These are phyloP conservation scores for Penicillium pancosmium DNA, from an alignment of 495 filamentous ascomycete species.

Conservation along the genomic window DNA sequence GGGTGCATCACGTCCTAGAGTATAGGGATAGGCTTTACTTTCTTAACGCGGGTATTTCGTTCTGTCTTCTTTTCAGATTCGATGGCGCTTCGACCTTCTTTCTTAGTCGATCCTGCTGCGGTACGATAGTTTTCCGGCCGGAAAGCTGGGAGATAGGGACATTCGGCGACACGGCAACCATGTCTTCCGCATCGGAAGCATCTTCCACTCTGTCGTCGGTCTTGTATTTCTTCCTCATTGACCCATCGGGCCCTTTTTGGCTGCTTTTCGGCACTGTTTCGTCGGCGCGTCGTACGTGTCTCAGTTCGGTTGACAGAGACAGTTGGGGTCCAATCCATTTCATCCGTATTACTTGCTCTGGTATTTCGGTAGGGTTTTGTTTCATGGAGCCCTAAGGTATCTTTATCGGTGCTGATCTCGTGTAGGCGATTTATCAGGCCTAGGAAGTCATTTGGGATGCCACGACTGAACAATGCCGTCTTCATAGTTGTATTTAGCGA, in stretches of 20 bases:
- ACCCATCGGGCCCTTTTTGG: background rate
- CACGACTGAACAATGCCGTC: background rate
- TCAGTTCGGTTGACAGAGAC: background rate
- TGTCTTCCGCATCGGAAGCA: background rate
- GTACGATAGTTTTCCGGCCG: too few species aligned
- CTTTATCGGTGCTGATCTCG: background rate
- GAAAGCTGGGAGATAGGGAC: background rate
- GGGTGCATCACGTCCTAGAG: too few species aligned
- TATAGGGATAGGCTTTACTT: background rate
- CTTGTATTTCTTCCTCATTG: background rate
- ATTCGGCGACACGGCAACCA: background rate
- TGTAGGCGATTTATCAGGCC: background rate
- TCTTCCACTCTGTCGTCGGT: background rate
- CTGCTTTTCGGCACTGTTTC: background rate
- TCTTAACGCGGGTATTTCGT: background rate
- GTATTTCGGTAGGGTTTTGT: background rate
- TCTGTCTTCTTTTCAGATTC: too few species aligned
- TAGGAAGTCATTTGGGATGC: background rate
- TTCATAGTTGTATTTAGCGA: background rate
- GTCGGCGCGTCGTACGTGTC: background rate
- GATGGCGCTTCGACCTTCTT: too few species aligned
- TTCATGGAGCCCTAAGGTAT: background rate
- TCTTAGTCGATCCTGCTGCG: too few species aligned
- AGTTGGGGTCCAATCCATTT: background rate
- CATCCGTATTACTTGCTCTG: background rate